Evolutionary conservation across 192 early-diverging fungal species (phyloP).

Genomic region (Lobulomyces angularis): DNA sequence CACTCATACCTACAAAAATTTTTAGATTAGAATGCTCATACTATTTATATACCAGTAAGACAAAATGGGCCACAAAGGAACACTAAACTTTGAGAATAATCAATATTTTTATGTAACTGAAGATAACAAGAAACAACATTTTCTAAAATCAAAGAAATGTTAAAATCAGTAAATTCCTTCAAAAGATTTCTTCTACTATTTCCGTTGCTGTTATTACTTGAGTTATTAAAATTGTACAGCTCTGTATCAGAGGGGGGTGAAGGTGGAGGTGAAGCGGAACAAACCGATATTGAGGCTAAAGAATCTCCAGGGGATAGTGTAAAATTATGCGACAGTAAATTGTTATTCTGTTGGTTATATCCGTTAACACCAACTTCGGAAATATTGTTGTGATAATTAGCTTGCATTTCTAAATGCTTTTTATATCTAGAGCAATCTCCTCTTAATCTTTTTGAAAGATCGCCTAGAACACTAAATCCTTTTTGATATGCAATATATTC

Average conservation of each 20-base stretch:
- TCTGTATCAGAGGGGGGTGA: slow-evolving; percentile 15
- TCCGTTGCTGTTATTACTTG: background rate
- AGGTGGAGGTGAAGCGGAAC: too few relatives aligned
- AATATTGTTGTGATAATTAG: too few relatives aligned
- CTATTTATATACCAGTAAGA: slow-evolving; percentile 59
- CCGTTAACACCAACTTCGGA: too few relatives aligned
- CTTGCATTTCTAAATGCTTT: too few relatives aligned
- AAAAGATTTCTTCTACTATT: background rate
- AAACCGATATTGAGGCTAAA: too few relatives aligned
- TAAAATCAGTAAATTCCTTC: slow-evolving; percentile 1
- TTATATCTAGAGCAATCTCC: too few relatives aligned
- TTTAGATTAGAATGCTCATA: background rate
- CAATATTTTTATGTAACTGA: slow-evolving; percentile 60
- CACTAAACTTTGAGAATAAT: slow-evolving; percentile 65
- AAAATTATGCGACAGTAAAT: too few relatives aligned
- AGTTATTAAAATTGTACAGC: slow-evolving; percentile 43
- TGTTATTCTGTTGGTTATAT: too few relatives aligned
- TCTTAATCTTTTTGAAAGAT: too few relatives aligned
- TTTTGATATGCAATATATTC: too few relatives aligned
- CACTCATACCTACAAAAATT: background rate
- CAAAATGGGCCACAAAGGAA: slow-evolving; percentile 74
- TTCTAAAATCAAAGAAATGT: slow-evolving; percentile 26
- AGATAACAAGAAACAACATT: slow-evolving; percentile 78
- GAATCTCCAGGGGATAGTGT: too few relatives aligned
- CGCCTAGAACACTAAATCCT: too few relatives aligned